Base-by-base conservation (phyloP, 2,329 filamentous ascomycete species). In the Sordariomycetes sp. region DNA sequence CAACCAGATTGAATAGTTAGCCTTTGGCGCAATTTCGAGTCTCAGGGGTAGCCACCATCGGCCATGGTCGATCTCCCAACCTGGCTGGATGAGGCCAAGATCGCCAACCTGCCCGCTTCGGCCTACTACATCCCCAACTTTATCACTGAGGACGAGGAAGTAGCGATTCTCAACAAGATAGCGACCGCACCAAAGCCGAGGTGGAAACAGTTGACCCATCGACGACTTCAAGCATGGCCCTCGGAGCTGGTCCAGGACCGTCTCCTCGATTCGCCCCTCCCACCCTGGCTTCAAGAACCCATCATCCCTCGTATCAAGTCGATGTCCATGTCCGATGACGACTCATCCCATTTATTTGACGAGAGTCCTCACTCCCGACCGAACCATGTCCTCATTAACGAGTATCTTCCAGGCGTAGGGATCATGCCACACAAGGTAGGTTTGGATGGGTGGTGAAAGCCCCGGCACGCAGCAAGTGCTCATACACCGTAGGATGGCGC, bases 361-460 rank as follows among this genome's bases (percentile, higher is more conserved):
- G 53, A 66, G 15, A 85, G 87, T 33, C 84, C 85, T 5, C 88
- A 96, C 50, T 48, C 64, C 14, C 68, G 65, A 4, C 86, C 90
- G 3, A 98, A 96, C 48, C 92, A 96, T 59, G 86, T 94, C 30
- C 68, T 96, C 24, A 78, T 96, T 46, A 98, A 98, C 51, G 88
- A 95, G 55, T 98, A 96, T 55, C 69, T 70, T 2, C 77, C 85
- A 0, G 86, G 85, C 3, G 75, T 94, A 42, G 90, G 90, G n/a
- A 96, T 96, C 44, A 94, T 95, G 85, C 80, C 88, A 30, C 90
- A 96, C 55, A 92, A 95, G 64, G 54, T 60, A 48, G 56, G 55
- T 59, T 10, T 43, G 38, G 37, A 41, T 32, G 40, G 35, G 32
- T 41, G 14, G 17, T 28, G 14, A 28, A 27, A 14, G 11, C 12